These are phyloP conservation scores for Botryotinia narcissicola DNA, from an alignment of 2,329 filamentous ascomycete genomes.

Conservation along the genomic window DNA sequence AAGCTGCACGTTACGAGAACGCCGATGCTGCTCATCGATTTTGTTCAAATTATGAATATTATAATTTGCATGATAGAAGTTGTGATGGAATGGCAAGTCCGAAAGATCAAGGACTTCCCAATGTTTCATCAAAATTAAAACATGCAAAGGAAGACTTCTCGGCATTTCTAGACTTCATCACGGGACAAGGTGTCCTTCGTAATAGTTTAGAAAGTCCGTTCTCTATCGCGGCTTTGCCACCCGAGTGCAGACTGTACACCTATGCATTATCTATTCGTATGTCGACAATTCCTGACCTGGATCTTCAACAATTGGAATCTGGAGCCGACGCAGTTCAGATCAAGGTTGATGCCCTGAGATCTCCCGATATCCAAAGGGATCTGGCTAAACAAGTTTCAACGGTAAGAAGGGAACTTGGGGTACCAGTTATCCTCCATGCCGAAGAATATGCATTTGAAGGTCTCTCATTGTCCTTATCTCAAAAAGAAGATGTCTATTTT, in stretches of 20 bases:
- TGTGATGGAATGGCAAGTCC: slow-evolving; percentile 41
- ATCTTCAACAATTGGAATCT: slow-evolving; percentile 54
- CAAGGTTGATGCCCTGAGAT: slow-evolving; percentile 55
- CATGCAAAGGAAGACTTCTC: slow-evolving; percentile 59
- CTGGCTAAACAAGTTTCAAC: slow-evolving; percentile 56
- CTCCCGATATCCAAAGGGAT: slow-evolving; percentile 47
- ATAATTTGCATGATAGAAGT: slow-evolving; percentile 47
- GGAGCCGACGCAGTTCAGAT: slow-evolving; percentile 59
- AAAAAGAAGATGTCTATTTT: slow-evolving; percentile 46
- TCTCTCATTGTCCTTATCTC: slow-evolving; percentile 26
- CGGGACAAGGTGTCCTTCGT: slow-evolving; percentile 50
- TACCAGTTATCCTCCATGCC: slow-evolving; percentile 57
- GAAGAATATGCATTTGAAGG: slow-evolving; percentile 45
- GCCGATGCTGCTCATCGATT: slow-evolving; percentile 46
- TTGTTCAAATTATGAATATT: slow-evolving; percentile 67
- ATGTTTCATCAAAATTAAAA: slow-evolving; percentile 48
- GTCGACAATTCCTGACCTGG: slow-evolving; percentile 53
- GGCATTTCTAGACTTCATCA: slow-evolving; percentile 56
- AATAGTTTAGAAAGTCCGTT: slow-evolving; percentile 59
- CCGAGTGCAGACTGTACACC: slow-evolving; percentile 60
- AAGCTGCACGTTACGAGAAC: slow-evolving; percentile 43
- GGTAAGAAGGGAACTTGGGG: slow-evolving; percentile 53
- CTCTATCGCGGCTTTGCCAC: slow-evolving; percentile 56
- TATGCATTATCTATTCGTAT: slow-evolving; percentile 64
- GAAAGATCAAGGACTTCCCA: slow-evolving; percentile 45